Evolutionary conservation across 805 yeast species (phyloP).

Genomic region (Saturnispora mendoncae): DNA sequence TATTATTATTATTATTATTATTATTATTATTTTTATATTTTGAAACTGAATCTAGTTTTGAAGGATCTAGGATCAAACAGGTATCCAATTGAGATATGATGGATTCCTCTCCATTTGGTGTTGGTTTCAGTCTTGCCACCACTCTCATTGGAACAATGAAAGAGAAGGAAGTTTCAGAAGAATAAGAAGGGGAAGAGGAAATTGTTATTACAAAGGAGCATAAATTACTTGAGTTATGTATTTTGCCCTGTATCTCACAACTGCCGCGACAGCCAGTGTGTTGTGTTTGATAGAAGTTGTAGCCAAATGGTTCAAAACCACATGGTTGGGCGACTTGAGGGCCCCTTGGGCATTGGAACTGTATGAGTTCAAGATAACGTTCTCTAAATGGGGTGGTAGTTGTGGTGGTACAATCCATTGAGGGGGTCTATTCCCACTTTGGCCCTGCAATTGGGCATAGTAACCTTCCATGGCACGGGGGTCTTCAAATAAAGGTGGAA

Average conservation of each 20-base stretch:
- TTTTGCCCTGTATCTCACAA: constrained; percentile 78
- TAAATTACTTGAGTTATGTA: constrained; percentile 88
- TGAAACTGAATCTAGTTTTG: too few relatives aligned
- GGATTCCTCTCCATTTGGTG: background rate
- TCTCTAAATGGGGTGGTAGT: constrained; percentile 92
- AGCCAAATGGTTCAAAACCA: constrained; percentile 88
- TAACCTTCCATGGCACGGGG: constrained; percentile 84
- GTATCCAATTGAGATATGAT: constrained; percentile 11
- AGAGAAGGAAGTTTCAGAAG: too few relatives aligned
- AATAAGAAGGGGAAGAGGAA: too few relatives aligned
- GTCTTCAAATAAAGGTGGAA: constrained; percentile 78
- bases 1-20: constrained; percentile 23
- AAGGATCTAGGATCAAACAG: constrained; percentile 4
- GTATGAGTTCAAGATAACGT: constrained; percentile 79
- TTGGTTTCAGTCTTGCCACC: constrained; percentile 2
- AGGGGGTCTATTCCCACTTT: constrained; percentile 21
- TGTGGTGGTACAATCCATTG: constrained; percentile 82
- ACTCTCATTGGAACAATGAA: too few relatives aligned
- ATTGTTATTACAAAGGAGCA: constrained; percentile 65
- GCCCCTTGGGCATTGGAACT: constrained; percentile 63
- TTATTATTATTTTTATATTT: too few relatives aligned
- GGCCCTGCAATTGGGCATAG: constrained; percentile 56
- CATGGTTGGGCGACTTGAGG: constrained; percentile 89
- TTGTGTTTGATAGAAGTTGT: constrained; percentile 91
- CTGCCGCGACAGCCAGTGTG: constrained; percentile 87